Conservation (phyloP, 768 basidiomycete species). For the Psilocybe cubensis region DNA sequence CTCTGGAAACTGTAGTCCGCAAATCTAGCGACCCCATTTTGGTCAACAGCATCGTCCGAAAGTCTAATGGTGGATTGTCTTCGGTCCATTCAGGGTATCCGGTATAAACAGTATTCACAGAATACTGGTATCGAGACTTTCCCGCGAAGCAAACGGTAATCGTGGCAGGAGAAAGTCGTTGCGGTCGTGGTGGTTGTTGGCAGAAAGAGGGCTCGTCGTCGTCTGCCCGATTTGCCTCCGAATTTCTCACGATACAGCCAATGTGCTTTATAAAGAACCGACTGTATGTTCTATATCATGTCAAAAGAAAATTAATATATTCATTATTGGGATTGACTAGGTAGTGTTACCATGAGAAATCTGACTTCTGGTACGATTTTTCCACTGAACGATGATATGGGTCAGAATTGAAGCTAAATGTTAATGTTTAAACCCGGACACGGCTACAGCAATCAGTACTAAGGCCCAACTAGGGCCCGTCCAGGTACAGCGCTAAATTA, state of each 20-base stretch:
- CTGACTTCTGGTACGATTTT: too few species aligned
- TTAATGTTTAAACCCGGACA: too few species aligned
- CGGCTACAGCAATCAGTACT: too few species aligned
- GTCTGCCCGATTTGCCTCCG: slow-evolving; percentile 23
- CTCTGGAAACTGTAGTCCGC: slow-evolving; percentile 14
- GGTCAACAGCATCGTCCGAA: slow-evolving; percentile 29
- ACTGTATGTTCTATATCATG: not conserved
- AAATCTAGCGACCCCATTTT: slow-evolving; percentile 27
- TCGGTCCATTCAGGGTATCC: slow-evolving; percentile 15
- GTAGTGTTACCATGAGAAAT: not conserved
- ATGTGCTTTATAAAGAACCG: not conserved
- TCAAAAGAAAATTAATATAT: not conserved
- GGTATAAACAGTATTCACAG: slow-evolving; percentile 18
- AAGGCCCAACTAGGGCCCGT: too few species aligned
- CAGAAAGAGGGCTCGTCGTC: slow-evolving; percentile 13
- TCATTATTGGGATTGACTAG: not conserved
- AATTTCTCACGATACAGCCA: slow-evolving; percentile 19
- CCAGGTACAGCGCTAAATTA: too few species aligned
- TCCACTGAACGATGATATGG: too few species aligned
- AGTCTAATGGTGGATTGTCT: slow-evolving; percentile 22
- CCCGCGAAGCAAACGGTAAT: not conserved
- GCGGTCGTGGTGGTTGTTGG: slow-evolving; percentile 16
- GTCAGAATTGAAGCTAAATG: too few species aligned
- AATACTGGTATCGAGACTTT: slow-evolving; percentile 10
- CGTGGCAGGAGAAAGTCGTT: slow-evolving; percentile 7